These are phyloP conservation scores for Rutidosis leptorrhynchoides DNA, from an alignment of 129 eudicot genomes.

Conservation along the genomic window DNA sequence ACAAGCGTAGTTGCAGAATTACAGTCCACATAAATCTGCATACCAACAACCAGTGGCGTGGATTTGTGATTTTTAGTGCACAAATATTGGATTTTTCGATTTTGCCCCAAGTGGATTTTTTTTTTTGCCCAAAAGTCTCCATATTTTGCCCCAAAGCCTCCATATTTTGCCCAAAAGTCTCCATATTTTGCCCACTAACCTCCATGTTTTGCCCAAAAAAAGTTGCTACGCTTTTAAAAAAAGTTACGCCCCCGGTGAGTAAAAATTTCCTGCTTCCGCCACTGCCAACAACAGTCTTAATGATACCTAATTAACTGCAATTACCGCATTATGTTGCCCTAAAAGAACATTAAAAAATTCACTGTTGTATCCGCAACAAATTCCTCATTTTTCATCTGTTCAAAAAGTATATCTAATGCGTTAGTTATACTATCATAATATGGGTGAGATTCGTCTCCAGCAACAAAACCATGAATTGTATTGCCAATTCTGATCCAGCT, in stretches of 20 bases:
- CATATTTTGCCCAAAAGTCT: no score
- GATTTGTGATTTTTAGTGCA: no score
- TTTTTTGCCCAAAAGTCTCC: no score
- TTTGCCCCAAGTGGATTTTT: no score
- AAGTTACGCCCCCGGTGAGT: no score
- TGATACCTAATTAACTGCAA: slow-evolving; percentile 42
- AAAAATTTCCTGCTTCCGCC: no score
- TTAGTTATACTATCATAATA: slow-evolving; percentile 34
- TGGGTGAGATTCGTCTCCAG: slow-evolving; percentile 66
- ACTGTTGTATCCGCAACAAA: slow-evolving; percentile 33
- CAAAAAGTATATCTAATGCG: slow-evolving; percentile 35
- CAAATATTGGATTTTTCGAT: no score
- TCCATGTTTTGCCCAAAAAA: no score
- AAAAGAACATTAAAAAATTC: slow-evolving; percentile 41
- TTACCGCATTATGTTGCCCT: slow-evolving; percentile 34
- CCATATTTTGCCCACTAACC: no score
- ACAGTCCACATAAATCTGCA: background rate
- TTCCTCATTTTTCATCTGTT: slow-evolving; percentile 43
- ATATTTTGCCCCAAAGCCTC: no score
- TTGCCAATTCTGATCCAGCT: slow-evolving; percentile 74
- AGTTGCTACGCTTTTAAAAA: no score
- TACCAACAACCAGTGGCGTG: no score
- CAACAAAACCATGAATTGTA: slow-evolving; percentile 53
- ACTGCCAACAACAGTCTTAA: slow-evolving; percentile 38
- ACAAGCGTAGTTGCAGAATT: slow-evolving; percentile 28